Conservation (phyloP, 768 basidiomycete genomes). For the Boletus subcaerulescens region DNA sequence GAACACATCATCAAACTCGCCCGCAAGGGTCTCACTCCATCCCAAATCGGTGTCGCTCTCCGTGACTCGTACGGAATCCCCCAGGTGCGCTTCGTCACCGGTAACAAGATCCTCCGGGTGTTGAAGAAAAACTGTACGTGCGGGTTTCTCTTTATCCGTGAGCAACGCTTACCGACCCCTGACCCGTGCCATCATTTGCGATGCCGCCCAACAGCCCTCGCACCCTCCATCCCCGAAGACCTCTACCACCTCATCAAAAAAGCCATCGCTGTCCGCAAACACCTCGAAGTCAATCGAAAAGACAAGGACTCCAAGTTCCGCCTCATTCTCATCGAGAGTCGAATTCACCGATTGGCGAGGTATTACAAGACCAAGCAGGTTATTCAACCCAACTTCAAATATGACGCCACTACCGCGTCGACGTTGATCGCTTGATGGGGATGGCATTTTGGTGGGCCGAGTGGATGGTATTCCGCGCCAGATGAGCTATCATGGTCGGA, state of each 20-base stretch:
- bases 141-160: neutral
- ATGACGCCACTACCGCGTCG: constrained; percentile 93
- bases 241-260: constrained; percentile 99
- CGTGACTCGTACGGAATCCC: constrained; percentile 98
- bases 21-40: constrained; percentile 95
- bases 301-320: constrained; percentile 98
- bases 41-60: constrained; percentile 96
- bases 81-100: constrained; percentile 97
- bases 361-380: constrained; percentile 99
- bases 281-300: constrained; percentile 96
- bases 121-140: constrained; percentile 87
- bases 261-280: constrained; percentile 98
- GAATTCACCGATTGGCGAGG: constrained; percentile 95
- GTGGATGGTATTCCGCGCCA: neutral
- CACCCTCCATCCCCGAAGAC: constrained; percentile 97
- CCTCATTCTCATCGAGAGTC: constrained; percentile 97
- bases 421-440: constrained; percentile 73
- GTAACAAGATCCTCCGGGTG: constrained; percentile 99
- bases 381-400: constrained; percentile 97
- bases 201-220: constrained; percentile 62
- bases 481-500: neutral
- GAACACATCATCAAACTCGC: constrained; percentile 98
- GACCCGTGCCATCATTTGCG: neutral
- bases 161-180: neutral
- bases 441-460: neutral